Evolutionary conservation across 371 early-diverging fungal genomes (phyloP).

Genomic region (Dentiscutata heterogama): DNA sequence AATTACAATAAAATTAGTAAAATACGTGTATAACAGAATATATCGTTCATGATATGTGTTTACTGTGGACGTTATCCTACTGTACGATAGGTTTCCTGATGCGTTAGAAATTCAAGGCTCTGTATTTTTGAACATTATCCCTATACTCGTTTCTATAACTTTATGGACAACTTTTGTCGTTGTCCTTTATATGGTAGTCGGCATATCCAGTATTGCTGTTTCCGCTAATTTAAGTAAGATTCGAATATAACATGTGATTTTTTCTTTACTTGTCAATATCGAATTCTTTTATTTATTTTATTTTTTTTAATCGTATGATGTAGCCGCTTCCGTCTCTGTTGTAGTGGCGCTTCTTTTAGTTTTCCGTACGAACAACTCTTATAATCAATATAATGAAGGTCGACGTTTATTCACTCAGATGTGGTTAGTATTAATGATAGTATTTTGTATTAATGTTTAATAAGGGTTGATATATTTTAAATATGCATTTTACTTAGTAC

Average conservation of each 20-base stretch:
- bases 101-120: constrained; percentile 42
- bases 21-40: too few relatives aligned
- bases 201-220: neutral
- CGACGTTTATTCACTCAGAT: constrained; percentile 30
- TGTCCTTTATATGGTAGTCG: constrained; percentile 6
- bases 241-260: neutral
- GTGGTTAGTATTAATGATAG: neutral
- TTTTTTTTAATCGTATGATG: neutral
- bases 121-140: constrained; percentile 36
- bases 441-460: too few relatives aligned
- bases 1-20: too few relatives aligned
- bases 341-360: constrained; percentile 73
- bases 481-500: constrained; percentile 61
- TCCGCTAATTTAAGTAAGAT: constrained; percentile 34
- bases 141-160: constrained; percentile 35
- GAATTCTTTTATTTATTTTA: neutral
- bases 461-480: too few relatives aligned
- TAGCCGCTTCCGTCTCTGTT: constrained; percentile 38
- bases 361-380: constrained; percentile 84
- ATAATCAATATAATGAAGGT: constrained; percentile 69
- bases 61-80: too few relatives aligned
- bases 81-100: constrained; percentile 11
- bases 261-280: neutral
- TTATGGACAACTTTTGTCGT: neutral
- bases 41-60: too few relatives aligned